Conservation (phyloP, 495 filamentous ascomycete genomes). For the Penicillium silybi region DNA sequence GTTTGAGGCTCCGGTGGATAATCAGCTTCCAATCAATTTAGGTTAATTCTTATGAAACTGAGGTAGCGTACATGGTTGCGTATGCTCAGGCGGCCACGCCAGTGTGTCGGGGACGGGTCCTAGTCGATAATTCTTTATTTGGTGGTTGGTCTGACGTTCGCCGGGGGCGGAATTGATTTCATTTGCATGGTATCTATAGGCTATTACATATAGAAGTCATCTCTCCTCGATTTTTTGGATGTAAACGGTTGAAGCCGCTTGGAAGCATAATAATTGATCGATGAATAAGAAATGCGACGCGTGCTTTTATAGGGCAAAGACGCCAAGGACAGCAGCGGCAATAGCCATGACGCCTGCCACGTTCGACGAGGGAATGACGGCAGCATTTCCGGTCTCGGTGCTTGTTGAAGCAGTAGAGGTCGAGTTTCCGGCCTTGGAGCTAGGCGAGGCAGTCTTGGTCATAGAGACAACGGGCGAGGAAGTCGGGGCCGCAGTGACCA, state of each 20-base stretch:
- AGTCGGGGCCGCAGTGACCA: conserved; percentile 18
- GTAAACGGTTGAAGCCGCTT: background rate
- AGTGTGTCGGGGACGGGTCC: background rate
- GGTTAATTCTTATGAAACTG: background rate
- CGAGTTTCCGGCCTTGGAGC: conserved; percentile 5
- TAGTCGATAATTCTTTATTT: too few relatives aligned
- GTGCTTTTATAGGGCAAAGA: conserved; percentile 11
- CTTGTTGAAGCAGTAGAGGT: conserved; percentile 8
- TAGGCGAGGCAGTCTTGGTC: conserved; percentile 11
- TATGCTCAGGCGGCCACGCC: background rate
- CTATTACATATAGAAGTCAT: background rate
- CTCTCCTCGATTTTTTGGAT: background rate
- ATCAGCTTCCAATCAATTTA: background rate
- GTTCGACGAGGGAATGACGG: background rate
- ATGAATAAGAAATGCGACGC: background rate
- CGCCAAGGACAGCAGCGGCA: conserved; percentile 31
- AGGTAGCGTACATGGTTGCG: background rate
- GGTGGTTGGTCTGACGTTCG: background rate
- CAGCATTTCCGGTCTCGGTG: conserved; percentile 11
- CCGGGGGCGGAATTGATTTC: background rate
- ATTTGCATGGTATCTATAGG: background rate
- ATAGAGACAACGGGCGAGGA: conserved; percentile 11
- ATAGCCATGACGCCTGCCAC: conserved; percentile 15
- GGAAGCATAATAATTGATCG: background rate
- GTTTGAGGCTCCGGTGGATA: background rate